Percentiles rank a stretch among this genome's conserved stretches.
These are phyloP conservation scores for Ajuga chamaepitys DNA, from an alignment of 257 asterid species.

Conservation along the genomic window DNA sequence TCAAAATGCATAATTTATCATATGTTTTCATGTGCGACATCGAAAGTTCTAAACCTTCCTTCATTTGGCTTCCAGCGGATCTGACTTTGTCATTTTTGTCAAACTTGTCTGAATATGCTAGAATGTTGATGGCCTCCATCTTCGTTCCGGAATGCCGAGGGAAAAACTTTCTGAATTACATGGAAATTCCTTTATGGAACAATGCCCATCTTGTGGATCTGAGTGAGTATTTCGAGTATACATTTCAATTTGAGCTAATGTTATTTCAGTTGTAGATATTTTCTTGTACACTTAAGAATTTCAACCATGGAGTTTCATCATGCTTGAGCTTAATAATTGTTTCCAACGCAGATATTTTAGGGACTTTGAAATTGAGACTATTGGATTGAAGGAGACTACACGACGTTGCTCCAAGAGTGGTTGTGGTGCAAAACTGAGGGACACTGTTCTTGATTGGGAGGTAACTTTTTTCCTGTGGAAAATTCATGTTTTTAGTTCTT, in stretches of 20 bases:
- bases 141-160: conserved; percentile 94
- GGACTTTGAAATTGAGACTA: conserved; percentile 93
- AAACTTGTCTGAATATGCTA: conserved; percentile 28
- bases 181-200: conserved; percentile 89
- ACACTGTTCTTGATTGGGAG: conserved; percentile 99
- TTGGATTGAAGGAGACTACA: conserved; percentile 80
- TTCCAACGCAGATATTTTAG: conserved; percentile 61
- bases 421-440: conserved; percentile 81
- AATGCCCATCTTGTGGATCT: conserved; percentile 72
- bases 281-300: conserved; percentile 9
- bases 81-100: conserved; percentile 9
- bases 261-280: neutral
- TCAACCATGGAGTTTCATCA: conserved; percentile 11
- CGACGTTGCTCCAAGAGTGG: conserved; percentile 63
- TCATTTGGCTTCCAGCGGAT: conserved; percentile 5
- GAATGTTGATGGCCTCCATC: conserved; percentile 95
- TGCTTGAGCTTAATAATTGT: conserved; percentile 17
- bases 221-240: conserved; percentile 52
- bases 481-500: conserved; percentile 1
- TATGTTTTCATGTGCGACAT: neutral
- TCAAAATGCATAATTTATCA: conserved; percentile 5
- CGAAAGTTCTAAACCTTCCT: neutral
- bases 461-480: conserved; percentile 28
- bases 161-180: conserved; percentile 84
- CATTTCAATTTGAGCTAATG: neutral